phyloP scores from a whole-genome alignment of 345 rosid species.

The Hypericum androsaemum region DNA sequence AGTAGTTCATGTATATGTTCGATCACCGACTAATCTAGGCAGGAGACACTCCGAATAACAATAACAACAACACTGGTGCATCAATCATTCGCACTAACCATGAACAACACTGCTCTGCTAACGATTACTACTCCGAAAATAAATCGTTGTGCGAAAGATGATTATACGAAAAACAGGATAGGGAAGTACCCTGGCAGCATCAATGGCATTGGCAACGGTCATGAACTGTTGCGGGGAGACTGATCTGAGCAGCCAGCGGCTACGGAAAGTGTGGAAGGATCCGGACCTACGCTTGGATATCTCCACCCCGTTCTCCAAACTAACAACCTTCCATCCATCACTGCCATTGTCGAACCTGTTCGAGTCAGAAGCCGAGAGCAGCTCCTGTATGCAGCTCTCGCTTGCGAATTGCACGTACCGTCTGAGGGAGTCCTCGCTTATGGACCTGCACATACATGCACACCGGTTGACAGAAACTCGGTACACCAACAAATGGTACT shows the following conservation, averaged over 20 bases:
- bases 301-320: conserved; percentile 48
- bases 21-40: too few relatives aligned
- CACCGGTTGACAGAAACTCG: too few relatives aligned
- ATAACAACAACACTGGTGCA: too few relatives aligned
- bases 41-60: too few relatives aligned
- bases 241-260: conserved; percentile 60
- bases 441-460: conserved; percentile 31
- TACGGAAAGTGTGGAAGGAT: conserved; percentile 52
- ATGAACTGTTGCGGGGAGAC: conserved; percentile 61
- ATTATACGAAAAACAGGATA: background rate
- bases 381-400: conserved; percentile 70
- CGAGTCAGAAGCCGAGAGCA: conserved; percentile 55
- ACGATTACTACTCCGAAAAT: background rate
- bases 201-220: conserved; percentile 69
- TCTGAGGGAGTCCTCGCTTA: conserved; percentile 67
- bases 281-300: conserved; percentile 59
- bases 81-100: too few relatives aligned
- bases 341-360: conserved; percentile 35
- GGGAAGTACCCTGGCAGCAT: conserved; percentile 59
- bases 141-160: background rate
- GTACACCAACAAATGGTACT: too few relatives aligned
- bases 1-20: background rate
- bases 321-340: conserved; percentile 58
- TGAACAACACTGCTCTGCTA: too few relatives aligned
- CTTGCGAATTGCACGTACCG: conserved; percentile 75